These are phyloP conservation scores for Podaxis pistillaris DNA, from an alignment of 768 basidiomycete genomes.

Conservation along the genomic window DNA sequence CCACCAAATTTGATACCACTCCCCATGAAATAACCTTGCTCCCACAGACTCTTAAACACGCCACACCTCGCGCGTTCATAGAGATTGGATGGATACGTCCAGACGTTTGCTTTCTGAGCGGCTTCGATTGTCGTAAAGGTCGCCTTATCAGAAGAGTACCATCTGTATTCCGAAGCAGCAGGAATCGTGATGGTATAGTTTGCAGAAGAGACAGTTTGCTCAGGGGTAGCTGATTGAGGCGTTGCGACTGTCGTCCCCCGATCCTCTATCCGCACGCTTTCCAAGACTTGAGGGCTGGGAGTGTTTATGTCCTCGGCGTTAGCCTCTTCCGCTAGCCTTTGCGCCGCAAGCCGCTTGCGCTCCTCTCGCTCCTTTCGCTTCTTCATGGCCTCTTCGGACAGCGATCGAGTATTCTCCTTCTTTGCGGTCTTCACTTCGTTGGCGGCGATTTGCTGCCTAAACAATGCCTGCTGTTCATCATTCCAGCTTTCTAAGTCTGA, in stretches of 20 bases:
- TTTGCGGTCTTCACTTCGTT: slow-evolving; percentile 46
- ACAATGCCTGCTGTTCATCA: slow-evolving; percentile 40
- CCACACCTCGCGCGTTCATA: slow-evolving; percentile 73
- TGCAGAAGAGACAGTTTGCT: slow-evolving; percentile 17
- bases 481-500: slow-evolving; percentile 55
- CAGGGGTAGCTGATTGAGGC: slow-evolving; percentile 16
- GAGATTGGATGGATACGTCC: slow-evolving; percentile 68
- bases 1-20: slow-evolving; percentile 93
- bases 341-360: slow-evolving; percentile 28
- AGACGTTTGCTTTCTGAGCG: slow-evolving; percentile 68
- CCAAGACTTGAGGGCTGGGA: background rate
- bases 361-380: slow-evolving; percentile 75
- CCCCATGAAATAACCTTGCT: slow-evolving; percentile 84
- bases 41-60: slow-evolving; percentile 80
- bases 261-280: background rate
- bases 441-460: slow-evolving; percentile 46
- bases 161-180: slow-evolving; percentile 53
- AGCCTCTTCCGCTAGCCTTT: slow-evolving; percentile 18
- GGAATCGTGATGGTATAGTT: slow-evolving; percentile 65
- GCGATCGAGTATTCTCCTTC: slow-evolving; percentile 42
- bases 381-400: slow-evolving; percentile 60
- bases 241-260: background rate
- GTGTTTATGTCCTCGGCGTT: slow-evolving; percentile 12
- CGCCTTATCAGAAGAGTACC: slow-evolving; percentile 55
- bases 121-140: slow-evolving; percentile 55